Evolutionary conservation across 352 stramenopile genomes (phyloP).

Genomic region (Pythium chondricola): DNA sequence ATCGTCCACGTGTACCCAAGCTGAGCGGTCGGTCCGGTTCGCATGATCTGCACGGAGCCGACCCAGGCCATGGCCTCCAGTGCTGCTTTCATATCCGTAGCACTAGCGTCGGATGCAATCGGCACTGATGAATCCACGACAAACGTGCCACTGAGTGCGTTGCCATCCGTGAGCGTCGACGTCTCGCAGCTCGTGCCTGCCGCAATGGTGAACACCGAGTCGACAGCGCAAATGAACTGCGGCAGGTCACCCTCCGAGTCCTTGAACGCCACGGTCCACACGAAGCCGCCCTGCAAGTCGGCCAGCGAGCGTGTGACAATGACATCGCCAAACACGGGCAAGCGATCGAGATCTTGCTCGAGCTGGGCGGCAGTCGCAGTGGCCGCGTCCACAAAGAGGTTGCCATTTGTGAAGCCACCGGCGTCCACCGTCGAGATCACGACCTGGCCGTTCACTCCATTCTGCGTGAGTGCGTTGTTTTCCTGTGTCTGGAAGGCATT

Average conservation of each 20-base stretch:
- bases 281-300: constrained; percentile 59
- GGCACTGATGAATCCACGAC: constrained; percentile 52
- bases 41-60: constrained; percentile 49
- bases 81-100: constrained; percentile 31
- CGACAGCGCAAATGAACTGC: constrained; percentile 63
- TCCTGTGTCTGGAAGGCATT: constrained; percentile 53
- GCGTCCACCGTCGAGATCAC: constrained; percentile 33
- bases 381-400: constrained; percentile 45
- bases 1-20: constrained; percentile 70
- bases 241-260: constrained; percentile 58
- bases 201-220: constrained; percentile 27
- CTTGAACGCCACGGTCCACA: constrained; percentile 74
- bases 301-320: constrained; percentile 55
- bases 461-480: constrained; percentile 49
- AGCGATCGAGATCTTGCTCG: constrained; percentile 30
- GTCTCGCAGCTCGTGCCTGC: constrained; percentile 36
- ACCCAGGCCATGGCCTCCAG: constrained; percentile 63
- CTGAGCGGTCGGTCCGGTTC: constrained; percentile 39
- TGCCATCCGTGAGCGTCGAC: constrained; percentile 65
- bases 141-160: constrained; percentile 67
- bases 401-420: constrained; percentile 40
- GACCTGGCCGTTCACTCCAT: constrained; percentile 26
- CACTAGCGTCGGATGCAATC: constrained; percentile 51
- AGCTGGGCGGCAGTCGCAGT: constrained; percentile 38
- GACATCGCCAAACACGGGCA: constrained; percentile 60